These are phyloP conservation scores for Bipolaris gigantea DNA, from an alignment of 2,329 filamentous ascomycete genomes.

Conservation along the genomic window DNA sequence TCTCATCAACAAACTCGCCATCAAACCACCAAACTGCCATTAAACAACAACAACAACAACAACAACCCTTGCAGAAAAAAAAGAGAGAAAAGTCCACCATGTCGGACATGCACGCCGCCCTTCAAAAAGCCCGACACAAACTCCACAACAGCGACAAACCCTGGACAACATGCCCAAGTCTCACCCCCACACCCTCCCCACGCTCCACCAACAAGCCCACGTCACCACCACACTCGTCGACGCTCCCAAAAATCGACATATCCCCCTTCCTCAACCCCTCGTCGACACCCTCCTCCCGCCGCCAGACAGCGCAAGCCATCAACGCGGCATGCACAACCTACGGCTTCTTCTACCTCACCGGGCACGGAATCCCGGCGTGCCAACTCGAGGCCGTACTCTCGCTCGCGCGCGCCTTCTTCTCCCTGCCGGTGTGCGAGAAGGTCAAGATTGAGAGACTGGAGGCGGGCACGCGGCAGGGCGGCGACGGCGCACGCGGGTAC, in stretches of 20 bases:
- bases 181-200: constrained; percentile 27
- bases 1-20: too few species aligned
- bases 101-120: constrained; percentile 19
- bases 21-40: too few species aligned
- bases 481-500: constrained; percentile 45
- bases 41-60: too few species aligned
- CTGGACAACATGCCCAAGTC: not conserved
- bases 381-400: constrained; percentile 33
- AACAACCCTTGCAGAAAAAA: too few species aligned
- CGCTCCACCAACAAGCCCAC: constrained; percentile 20
- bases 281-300: constrained; percentile 18
- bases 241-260: constrained; percentile 49
- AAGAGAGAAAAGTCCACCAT: constrained; percentile 3
- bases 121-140: constrained; percentile 11
- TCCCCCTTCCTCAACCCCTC: constrained; percentile 40
- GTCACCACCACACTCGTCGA: constrained; percentile 16
- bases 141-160: constrained; percentile 1
- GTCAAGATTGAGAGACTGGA: constrained; percentile 41
- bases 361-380: constrained; percentile 43
- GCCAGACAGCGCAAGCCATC: constrained; percentile 37
- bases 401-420: constrained; percentile 43
- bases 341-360: constrained; percentile 50
- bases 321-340: constrained; percentile 43
- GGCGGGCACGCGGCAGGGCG: constrained; percentile 35
- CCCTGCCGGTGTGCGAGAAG: constrained; percentile 33